These are phyloP conservation scores for Bassia scoparia DNA, from an alignment of 148 eudicot species.

Conservation along the genomic window DNA sequence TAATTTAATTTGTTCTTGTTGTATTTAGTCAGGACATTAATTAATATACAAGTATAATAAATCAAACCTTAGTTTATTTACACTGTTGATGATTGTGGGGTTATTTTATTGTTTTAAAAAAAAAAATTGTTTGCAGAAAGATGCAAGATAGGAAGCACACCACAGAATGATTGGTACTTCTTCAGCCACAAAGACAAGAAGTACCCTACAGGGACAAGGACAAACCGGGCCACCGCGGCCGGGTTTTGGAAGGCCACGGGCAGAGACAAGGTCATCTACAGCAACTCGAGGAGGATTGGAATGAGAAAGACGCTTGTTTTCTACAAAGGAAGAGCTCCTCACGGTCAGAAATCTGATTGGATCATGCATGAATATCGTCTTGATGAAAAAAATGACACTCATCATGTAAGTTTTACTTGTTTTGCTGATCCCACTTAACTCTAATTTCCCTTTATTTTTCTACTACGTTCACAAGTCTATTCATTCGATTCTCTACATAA, in stretches of 20 bases:
- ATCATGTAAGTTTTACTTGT: conserved; percentile 4
- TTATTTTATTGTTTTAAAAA: neutral
- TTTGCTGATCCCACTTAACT: neutral
- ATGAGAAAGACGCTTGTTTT: conserved; percentile 59
- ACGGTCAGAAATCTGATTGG: conserved; percentile 58
- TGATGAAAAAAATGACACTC: conserved; percentile 29
- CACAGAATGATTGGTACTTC: conserved; percentile 58
- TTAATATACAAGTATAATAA: too few relatives aligned
- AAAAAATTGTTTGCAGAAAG: conserved; percentile 31
- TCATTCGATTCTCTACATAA: neutral
- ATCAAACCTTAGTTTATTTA: too few relatives aligned
- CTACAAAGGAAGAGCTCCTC: conserved; percentile 58
- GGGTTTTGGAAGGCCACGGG: conserved; percentile 69
- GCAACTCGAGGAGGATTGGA: conserved; percentile 39
- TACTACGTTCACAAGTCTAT: neutral
- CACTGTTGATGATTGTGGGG: neutral
- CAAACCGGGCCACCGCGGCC: conserved; percentile 50
- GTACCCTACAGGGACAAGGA: conserved; percentile 54
- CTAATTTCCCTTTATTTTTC: neutral
- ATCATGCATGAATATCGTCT: conserved; percentile 60
- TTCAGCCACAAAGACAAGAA: conserved; percentile 63
- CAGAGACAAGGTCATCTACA: conserved; percentile 46
- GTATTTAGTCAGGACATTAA: too few relatives aligned
- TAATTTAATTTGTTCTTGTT: too few relatives aligned
- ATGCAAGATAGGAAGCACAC: conserved; percentile 54